Percentiles rank a stretch among this genome's conserved stretches.
Evolutionary conservation across 2,329 filamentous ascomycete genomes (phyloP).

Genomic region (Shiraia sp.): DNA sequence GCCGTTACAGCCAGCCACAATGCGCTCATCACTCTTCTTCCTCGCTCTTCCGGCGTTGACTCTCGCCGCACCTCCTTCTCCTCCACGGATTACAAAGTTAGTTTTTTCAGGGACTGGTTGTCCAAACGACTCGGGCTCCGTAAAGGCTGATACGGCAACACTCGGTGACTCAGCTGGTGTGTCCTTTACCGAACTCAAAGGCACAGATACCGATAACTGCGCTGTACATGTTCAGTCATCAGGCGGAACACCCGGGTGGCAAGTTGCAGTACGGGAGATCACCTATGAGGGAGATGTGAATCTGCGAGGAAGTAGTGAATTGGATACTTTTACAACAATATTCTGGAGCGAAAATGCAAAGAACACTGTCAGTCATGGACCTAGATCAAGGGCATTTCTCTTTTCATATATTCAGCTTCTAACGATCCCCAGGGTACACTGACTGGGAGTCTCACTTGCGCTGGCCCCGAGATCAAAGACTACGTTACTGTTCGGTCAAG

Average conservation of each 20-base stretch:
- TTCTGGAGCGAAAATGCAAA: constrained; percentile 37
- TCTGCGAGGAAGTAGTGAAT: constrained; percentile 24
- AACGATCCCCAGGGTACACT: constrained; percentile 16
- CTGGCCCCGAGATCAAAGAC: constrained; percentile 31
- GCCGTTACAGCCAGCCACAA: constrained; percentile 8
- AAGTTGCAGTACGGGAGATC: constrained; percentile 32
- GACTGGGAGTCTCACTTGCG: constrained; percentile 21
- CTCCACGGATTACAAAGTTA: constrained; percentile 29
- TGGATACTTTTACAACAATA: constrained; percentile 30
- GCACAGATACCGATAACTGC: constrained; percentile 33
- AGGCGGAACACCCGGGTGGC: constrained; percentile 32
- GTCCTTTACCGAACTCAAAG: constrained; percentile 27
- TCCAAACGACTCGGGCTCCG: constrained; percentile 29
- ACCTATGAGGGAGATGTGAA: constrained; percentile 27
- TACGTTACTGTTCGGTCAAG: constrained; percentile 27
- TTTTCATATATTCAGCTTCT: constrained; percentile 1
- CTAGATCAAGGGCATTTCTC: not conserved
- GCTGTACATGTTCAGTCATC: constrained; percentile 32
- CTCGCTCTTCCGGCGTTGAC: constrained; percentile 15
- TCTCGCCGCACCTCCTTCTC: constrained; percentile 21
- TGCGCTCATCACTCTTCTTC: constrained; percentile 20
- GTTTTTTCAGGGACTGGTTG: constrained; percentile 34
- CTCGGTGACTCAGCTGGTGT: constrained; percentile 29
- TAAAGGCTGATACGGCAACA: constrained; percentile 13
- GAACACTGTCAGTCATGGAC: constrained; percentile 29